Evolutionary conservation across 306 rosid genomes (phyloP), one percentile per base, ranked within the genome.

Genomic region (Hippophae rhamnoides): DNA sequence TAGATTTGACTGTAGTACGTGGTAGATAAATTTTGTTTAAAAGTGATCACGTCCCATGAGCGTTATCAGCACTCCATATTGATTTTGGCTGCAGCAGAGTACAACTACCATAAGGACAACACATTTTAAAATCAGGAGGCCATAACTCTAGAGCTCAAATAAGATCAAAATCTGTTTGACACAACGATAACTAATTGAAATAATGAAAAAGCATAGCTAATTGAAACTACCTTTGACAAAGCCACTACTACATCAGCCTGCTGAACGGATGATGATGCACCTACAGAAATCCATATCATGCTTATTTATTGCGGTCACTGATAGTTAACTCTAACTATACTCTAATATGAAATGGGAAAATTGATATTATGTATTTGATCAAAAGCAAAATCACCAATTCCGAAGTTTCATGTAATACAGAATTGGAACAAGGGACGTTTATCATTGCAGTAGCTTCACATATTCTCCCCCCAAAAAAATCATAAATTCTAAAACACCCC

Each of bases 41-140:
- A 18, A 18, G 79, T 14, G 98, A 84, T 84, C 93, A 81, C 25
- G 84, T 64, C 56, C 81, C 96, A 7, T 8, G 74, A 63, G 86
- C 54, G 57, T 76, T 63, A 52, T 90, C 89, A 2, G 89, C 96
- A 62, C 64, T 80, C 98, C 98, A 87, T 63, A 92, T 87, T 40
- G 98, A 92, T 9, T 81, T 80, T 12, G 96, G 65, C 74, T 73
- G 86, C 77, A 92, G 75, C 78, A 92, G 71, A 62, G 69, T 18
- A 25, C 66, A 81, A 69, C 98, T 92, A 83, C 73, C 79, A 76
- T 12, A 72, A 63, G 65, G 78, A 74, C 46, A 72, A 65, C 69
- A 64, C 7, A 58, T 72, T 41, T 62, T 70, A 55, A 41, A 67
- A 57, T 53, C 50, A 57, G 14, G 41, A 48, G 12, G 18, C 25